phyloP scores from a whole-genome alignment of 139 green algal species.

The Astrephomene gubernaculifera region DNA sequence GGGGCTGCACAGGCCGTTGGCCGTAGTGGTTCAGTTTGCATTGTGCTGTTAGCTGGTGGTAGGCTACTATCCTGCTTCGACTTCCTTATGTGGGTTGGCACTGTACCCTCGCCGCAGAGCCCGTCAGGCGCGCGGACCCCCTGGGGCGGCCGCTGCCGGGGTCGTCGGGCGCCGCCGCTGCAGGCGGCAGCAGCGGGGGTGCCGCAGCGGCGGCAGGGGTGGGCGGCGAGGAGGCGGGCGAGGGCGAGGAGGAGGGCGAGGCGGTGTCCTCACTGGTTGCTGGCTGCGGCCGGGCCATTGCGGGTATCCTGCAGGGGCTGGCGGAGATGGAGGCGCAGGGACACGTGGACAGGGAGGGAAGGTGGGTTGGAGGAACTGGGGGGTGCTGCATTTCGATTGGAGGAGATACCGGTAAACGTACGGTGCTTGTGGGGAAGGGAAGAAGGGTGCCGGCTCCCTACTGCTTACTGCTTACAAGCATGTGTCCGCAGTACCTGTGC shows the following conservation, averaged over 20 bases:
- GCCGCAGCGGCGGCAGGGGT: background rate
- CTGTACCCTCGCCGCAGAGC: too few species aligned
- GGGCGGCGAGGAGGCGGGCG: background rate
- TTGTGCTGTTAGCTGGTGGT: background rate
- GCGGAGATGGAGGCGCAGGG: conserved; percentile 43
- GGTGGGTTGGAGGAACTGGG: conserved; percentile 10
- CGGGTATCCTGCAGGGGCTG: conserved; percentile 34
- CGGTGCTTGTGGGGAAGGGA: too few species aligned
- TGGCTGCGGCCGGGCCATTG: conserved; percentile 33
- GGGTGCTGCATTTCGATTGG: too few species aligned
- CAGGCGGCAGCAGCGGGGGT: background rate
- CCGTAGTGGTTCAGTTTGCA: too few species aligned
- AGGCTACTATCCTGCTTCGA: too few species aligned
- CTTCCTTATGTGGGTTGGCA: too few species aligned
- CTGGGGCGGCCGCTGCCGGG: background rate
- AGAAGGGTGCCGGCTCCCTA: too few species aligned
- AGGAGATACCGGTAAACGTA: too few species aligned
- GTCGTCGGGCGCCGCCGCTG: background rate
- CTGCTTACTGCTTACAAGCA: too few species aligned
- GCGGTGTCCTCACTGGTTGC: conserved; percentile 28
- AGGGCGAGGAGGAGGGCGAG: background rate
- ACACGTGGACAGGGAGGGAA: conserved; percentile 2
- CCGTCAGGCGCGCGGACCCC: background rate
- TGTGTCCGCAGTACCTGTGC: too few species aligned
- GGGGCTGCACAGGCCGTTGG: too few species aligned